Base-by-base conservation (phyloP, 306 rosid species). In the Albizia julibrissin region DNA sequence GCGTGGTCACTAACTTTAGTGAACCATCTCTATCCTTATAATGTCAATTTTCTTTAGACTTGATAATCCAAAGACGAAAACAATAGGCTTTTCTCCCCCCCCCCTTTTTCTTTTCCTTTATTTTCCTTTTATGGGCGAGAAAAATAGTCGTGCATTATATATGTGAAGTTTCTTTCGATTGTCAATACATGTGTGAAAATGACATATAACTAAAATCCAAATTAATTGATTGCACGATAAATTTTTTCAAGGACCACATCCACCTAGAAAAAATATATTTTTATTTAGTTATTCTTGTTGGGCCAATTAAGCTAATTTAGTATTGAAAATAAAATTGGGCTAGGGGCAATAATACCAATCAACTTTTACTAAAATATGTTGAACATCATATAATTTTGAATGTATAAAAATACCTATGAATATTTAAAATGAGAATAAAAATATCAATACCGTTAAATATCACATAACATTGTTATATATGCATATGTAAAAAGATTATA, bases 201-300 rank as follows among this genome's bases (percentile, higher is more conserved):
- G 86, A 82, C 81, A 75, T 74, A 26, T 69, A 82, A 49, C 86
- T 68, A 85, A 59, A 78, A 74, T 75, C 81, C 81, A 85, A 68
- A 78, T 37, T 61, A 69, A 85, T 85, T 76, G 70, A 81, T 78
- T 59, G 69, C 27, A 75, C 26, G 42, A 80, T 74, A 40, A 61
- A 50, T 37, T 24, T 61, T 62, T 56, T 44, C 31, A 6, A 78
- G 77, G 83, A 67, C 83, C 85, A 74, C 78, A 27, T 19, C 75
- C 68, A 6, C 75, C 56, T n/a, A 1, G 1, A 14, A 61, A 34
- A 69, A 31, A 62, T 61, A 40, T 40, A 69, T 22, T 40, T 10
- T 5, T 19, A 39, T 39, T 0, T 37, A 19, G 74, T 50, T 72
- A 67, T 62, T 62, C 27, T 69, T 69, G 81, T 54, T 79, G 66